These are phyloP conservation scores for Microcyclosporella mali DNA, from an alignment of 2,329 filamentous ascomycete genomes.

Conservation along the genomic window DNA sequence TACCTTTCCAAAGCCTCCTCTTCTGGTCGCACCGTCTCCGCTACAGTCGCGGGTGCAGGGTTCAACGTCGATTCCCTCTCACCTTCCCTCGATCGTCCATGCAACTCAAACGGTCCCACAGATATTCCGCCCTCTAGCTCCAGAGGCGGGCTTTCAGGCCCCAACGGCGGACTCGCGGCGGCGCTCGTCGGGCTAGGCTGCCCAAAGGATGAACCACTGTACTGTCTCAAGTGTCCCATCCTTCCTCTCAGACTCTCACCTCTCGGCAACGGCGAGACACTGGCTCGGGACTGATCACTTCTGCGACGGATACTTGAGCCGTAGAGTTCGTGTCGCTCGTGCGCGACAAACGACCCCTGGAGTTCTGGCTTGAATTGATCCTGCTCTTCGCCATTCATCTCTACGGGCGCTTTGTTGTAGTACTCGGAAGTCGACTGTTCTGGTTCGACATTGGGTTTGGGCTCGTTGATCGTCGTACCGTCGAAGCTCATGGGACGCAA, in stretches of 20 bases:
- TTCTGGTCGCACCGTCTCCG: too few relatives aligned
- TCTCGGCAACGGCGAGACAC: constrained; percentile 11
- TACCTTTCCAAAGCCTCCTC: too few relatives aligned
- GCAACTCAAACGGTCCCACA: constrained; percentile 1
- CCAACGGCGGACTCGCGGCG: not conserved
- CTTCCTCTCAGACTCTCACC: constrained; percentile 10
- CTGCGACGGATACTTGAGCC: constrained; percentile 6
- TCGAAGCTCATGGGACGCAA: constrained; percentile 6
- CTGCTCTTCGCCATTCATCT: constrained; percentile 5
- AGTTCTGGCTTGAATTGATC: constrained; percentile 14
- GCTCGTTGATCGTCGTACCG: constrained; percentile 12
- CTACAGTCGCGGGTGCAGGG: too few relatives aligned
- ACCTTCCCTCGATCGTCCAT: constrained; percentile 2
- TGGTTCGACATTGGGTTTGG: too few relatives aligned
- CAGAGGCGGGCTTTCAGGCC: not conserved
- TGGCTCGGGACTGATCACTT: constrained; percentile 11
- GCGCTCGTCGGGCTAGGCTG: not conserved
- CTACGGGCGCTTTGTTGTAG: constrained; percentile 7
- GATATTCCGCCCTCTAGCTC: not conserved
- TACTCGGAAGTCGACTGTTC: constrained; percentile 2
- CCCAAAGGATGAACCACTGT: not conserved
- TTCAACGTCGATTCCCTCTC: too few relatives aligned
- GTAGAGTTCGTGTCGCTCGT: constrained; percentile 13
- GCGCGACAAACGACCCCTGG: constrained; percentile 6
- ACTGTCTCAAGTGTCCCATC: too few relatives aligned